Percentiles rank a stretch among this genome's conserved stretches.
These are phyloP conservation scores for Rhododendron mucronatum DNA, from an alignment of 148 eudicot species.

Conservation along the genomic window DNA sequence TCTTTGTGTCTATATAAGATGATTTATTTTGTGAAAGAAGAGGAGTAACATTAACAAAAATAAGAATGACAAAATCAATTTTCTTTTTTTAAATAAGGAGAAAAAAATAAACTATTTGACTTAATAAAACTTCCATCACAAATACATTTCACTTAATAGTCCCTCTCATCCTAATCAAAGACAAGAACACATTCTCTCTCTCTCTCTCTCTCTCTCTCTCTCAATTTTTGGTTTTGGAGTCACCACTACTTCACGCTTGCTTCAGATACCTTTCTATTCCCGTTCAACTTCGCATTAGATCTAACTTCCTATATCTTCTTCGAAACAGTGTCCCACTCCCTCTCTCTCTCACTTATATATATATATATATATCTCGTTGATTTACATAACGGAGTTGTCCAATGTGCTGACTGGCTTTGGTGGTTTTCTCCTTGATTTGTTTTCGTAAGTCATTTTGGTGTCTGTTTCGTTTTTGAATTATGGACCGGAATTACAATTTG, in stretches of 20 bases:
- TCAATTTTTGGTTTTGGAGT: neutral
- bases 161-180: neutral
- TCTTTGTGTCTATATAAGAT: no score
- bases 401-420: neutral
- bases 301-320: neutral
- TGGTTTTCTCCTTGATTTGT: neutral
- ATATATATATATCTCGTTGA: neutral
- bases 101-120: neutral
- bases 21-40: no score
- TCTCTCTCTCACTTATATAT: neutral
- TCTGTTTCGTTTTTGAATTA: neutral
- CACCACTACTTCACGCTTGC: constrained; percentile 19
- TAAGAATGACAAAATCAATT: no score
- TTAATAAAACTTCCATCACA: neutral
- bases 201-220: neutral
- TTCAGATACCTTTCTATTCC: constrained; percentile 8
- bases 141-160: neutral
- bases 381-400: neutral
- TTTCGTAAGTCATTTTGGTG: neutral
- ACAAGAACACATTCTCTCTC: neutral
- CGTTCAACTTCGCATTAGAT: neutral
- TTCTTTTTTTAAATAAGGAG: no score
- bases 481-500: neutral
- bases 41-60: no score
- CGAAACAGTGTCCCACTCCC: neutral